Base-by-base conservation (phyloP, 1,284 basidiomycete species). In the Ganoderma leucocontextum region DNA sequence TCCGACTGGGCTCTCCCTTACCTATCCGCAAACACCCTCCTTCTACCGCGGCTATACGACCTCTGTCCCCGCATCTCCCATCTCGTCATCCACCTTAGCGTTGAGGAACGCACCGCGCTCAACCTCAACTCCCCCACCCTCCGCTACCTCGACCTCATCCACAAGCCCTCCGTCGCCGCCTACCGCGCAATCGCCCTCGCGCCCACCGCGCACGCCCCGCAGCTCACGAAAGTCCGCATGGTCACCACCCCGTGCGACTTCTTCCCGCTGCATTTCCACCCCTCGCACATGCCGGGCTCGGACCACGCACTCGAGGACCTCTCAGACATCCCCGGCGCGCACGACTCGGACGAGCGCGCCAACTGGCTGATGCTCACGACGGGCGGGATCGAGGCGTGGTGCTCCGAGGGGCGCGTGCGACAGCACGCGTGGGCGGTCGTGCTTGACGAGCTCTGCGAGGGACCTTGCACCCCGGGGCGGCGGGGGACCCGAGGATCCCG, bases 381-480 rank as follows among this genome's bases (percentile, higher is more conserved):
- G 17, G 53, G 53, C 17, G 33, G 33, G 17, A n/a, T 57, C 35
- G 53, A 36, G 35, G 35, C 12, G 33, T 25, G 25, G 25, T n/a
- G 12, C 33, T 8, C 53, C 15, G 33, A 36, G 33, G 33, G 17
- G 29, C 53, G 17, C 6, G 33, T 57, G 17, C 13, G 53, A 0
- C 53, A 57, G 53, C 53, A 57, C 17, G 15, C 53, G 19, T 57
- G 53, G 53, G 33, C 53, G 33, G 33, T 57, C 53, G 33, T 36
- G 33, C 13, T 33, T 15, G 53, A 57, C 33, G 35, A 19, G 33
- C 53, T 33, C 17, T 57, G 35, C 53, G 53, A 57, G 33, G 53
- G 4, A 57, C 3, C 8, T 19, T 35, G 53, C 33, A 15, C 1
- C 35, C 53, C 33, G 33, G 15, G 3, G 53, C 13, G 6, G 15